Evolutionary conservation across 2,329 filamentous ascomycete species (phyloP).

Genomic region (Neodidymelliopsis sp.): DNA sequence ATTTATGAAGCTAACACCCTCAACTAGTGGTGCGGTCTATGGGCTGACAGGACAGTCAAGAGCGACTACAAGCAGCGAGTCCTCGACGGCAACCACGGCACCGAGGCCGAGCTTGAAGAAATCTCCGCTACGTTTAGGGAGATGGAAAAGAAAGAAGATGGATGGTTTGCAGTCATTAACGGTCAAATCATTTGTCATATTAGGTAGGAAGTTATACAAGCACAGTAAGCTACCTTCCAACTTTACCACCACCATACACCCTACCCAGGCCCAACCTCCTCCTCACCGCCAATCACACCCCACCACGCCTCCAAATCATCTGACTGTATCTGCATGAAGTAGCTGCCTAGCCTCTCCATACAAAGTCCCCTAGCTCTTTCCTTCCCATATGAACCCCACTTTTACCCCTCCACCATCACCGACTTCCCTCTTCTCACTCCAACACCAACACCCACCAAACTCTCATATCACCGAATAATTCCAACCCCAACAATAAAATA

Average conservation of each 20-base stretch:
- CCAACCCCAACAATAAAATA: neutral
- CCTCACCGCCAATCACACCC: conserved; percentile 37
- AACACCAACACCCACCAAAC: conserved; percentile 9
- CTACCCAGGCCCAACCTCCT: too few species aligned
- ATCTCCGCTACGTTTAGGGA: conserved; percentile 51
- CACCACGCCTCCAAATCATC: conserved; percentile 36
- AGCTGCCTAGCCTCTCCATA: conserved; percentile 30
- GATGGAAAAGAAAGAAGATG: conserved; percentile 53
- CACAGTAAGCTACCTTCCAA: too few species aligned
- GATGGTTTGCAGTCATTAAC: conserved; percentile 52
- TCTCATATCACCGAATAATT: neutral
- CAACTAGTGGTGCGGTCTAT: conserved; percentile 50
- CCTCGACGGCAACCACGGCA: conserved; percentile 49
- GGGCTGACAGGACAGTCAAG: conserved; percentile 48
- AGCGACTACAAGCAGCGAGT: conserved; percentile 48
- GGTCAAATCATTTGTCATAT: conserved; percentile 52
- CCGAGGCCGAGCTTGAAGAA: conserved; percentile 49
- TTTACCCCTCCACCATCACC: conserved; percentile 37
- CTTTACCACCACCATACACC: too few species aligned
- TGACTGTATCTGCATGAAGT: conserved; percentile 39
- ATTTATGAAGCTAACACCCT: neutral
- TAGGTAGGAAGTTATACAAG: conserved; percentile 19
- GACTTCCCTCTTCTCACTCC: too few species aligned
- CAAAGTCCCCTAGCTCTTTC: too few species aligned
- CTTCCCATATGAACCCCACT: conserved; percentile 47